Evolutionary conservation across 1,139 yeast species (phyloP).

Genomic region (Candida neerlandica): DNA sequence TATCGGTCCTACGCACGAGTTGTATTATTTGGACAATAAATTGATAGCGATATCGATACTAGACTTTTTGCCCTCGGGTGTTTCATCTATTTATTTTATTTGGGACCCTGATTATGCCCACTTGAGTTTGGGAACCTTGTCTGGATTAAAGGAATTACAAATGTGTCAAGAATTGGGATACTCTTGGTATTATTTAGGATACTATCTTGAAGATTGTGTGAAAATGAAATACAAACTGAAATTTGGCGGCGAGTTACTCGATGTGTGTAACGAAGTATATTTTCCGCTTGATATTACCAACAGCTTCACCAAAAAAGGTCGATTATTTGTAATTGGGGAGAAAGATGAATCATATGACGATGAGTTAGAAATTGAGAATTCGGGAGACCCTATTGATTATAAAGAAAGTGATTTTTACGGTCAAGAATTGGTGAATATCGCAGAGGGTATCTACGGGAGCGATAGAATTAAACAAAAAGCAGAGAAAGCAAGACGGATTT

Average conservation of each 20-base stretch:
- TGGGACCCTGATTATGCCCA: conserved; percentile 84
- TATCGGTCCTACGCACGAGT: conserved; percentile 67
- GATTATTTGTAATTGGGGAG: conserved; percentile 41
- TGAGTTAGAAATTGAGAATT: conserved; percentile 22
- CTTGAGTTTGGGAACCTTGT: conserved; percentile 74
- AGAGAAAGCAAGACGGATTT: conserved; percentile 21
- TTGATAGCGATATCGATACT: conserved; percentile 77
- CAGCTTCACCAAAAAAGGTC: conserved; percentile 37
- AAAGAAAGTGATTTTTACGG: conserved; percentile 15
- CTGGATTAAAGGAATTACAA: conserved; percentile 72
- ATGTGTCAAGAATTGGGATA: conserved; percentile 45
- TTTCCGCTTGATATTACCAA: conserved; percentile 42
- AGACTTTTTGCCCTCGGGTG: conserved; percentile 74
- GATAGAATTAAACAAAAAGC: conserved; percentile 19
- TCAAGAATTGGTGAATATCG: conserved; percentile 28
- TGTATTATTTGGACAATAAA: conserved; percentile 65
- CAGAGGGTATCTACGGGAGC: conserved; percentile 38
- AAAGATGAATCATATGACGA: conserved; percentile 8
- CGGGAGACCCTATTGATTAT: conserved; percentile 21
- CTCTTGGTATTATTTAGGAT: conserved; percentile 71
- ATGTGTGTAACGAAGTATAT: conserved; percentile 50
- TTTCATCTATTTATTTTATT: conserved; percentile 84
- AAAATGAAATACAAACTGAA: conserved; percentile 84
- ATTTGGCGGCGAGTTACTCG: conserved; percentile 74
- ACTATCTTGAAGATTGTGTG: conserved; percentile 72